A percentile compares a stretch with the other conserved stretches of the same genome.
These are phyloP conservation scores for Helminthosporium solani DNA, from an alignment of 2,329 filamentous ascomycete species.

Conservation along the genomic window DNA sequence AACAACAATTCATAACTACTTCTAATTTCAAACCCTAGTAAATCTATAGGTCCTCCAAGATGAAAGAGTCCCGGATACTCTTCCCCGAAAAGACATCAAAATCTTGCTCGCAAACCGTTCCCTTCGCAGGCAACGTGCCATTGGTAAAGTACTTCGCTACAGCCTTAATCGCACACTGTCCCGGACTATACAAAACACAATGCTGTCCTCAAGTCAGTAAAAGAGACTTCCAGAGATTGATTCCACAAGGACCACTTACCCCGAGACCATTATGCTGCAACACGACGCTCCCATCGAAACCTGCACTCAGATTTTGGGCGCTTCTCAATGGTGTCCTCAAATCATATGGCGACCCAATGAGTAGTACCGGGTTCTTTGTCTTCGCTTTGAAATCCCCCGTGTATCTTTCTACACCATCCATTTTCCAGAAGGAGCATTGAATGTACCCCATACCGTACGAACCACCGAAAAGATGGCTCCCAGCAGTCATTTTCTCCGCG, in stretches of 20 bases:
- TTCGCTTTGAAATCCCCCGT: conserved; percentile 11
- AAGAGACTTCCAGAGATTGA: background rate
- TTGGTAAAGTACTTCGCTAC: conserved; percentile 8
- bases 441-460: background rate
- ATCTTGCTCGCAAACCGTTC: conserved; percentile 14
- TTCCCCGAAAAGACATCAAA: conserved; percentile 7
- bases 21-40: too few species aligned
- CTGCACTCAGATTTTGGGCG: conserved; percentile 7
- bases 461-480: background rate
- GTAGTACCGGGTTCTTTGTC: conserved; percentile 12
- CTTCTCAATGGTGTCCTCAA: conserved; percentile 6
- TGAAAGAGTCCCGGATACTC: background rate
- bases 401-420: conserved; percentile 9
- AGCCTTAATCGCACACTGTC: conserved; percentile 5
- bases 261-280: conserved; percentile 14
- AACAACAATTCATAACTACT: too few species aligned
- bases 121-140: conserved; percentile 9
- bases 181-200: background rate
- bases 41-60: background rate
- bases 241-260: background rate
- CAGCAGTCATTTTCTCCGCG: background rate
- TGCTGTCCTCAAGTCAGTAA: conserved; percentile 1
- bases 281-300: conserved; percentile 12
- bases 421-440: conserved; percentile 10
- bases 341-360: conserved; percentile 10